These are phyloP conservation scores for Schizochytrium sp. DNA, from an alignment of 108 stramenopile species.

Conservation along the genomic window DNA sequence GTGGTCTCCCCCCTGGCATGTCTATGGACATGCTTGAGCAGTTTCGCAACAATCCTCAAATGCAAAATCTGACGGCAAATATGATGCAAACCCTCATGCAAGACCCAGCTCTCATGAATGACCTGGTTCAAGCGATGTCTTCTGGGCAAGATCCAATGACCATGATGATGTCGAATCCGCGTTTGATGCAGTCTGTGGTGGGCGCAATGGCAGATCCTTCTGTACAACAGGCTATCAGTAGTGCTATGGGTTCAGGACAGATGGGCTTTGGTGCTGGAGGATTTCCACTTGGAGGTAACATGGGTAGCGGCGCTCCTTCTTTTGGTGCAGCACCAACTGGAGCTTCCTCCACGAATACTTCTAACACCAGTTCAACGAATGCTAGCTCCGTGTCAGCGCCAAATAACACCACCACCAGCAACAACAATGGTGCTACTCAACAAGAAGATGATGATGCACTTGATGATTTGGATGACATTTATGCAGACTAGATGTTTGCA, in stretches of 20 bases:
- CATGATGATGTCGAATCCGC: constrained; percentile 8
- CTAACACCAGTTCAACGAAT: background rate
- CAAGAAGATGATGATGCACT: background rate
- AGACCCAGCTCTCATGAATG: background rate
- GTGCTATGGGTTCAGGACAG: background rate
- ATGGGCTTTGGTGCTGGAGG: background rate
- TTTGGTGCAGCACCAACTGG: background rate
- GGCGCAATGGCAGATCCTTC: constrained; percentile 21
- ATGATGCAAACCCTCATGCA: constrained; percentile 60
- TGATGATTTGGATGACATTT: background rate
- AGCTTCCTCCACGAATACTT: background rate
- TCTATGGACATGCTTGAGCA: background rate
- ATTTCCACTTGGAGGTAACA: background rate
- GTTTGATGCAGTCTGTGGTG: constrained; percentile 17
- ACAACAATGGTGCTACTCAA: background rate
- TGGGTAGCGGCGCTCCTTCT: background rate
- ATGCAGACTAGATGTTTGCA: too few relatives aligned
- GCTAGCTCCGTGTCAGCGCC: background rate
- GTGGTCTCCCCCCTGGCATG: background rate
- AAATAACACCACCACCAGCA: background rate
- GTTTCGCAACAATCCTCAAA: constrained; percentile 20
- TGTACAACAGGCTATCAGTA: background rate
- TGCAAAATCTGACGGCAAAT: background rate
- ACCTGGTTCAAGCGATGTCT: constrained; percentile 3
- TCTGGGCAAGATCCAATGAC: constrained; percentile 57